A percentile compares a stretch with the other conserved stretches of the same genome.
phyloP scores from a whole-genome alignment of 352 stramenopile species.

The Pythium rishiriense region DNA sequence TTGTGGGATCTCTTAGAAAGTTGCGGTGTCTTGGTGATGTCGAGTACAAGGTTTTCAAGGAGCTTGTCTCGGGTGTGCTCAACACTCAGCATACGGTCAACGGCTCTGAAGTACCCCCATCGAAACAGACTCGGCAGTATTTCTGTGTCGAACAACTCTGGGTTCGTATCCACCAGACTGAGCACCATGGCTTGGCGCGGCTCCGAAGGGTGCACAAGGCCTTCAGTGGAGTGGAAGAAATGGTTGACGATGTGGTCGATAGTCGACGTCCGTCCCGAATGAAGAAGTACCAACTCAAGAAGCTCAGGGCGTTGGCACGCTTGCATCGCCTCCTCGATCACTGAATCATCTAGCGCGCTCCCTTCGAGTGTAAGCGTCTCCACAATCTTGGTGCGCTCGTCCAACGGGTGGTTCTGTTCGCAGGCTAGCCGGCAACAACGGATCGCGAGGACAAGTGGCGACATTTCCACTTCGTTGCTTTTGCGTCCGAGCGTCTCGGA shows the following conservation, averaged over 20 bases:
- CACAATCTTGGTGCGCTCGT: conserved; percentile 27
- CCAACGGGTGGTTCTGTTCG: too few species aligned
- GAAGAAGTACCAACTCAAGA: neutral
- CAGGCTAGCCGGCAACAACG: conserved; percentile 15
- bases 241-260: neutral
- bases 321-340: conserved; percentile 7
- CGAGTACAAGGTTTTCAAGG: neutral
- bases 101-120: neutral
- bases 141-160: neutral
- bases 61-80: neutral
- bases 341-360: neutral
- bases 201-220: neutral
- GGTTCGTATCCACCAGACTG: neutral
- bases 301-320: neutral
- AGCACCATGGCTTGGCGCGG: conserved; percentile 1
- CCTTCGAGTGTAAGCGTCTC: conserved; percentile 13
- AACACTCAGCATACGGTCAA: neutral
- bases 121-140: neutral
- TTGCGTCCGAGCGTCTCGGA: neutral
- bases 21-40: neutral
- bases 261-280: neutral
- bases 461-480: neutral
- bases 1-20: neutral
- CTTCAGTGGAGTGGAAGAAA: neutral
- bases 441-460: conserved; percentile 39